A percentile compares a stretch with the other conserved stretches of the same genome.
These are phyloP conservation scores for Quercus dentata DNA, from an alignment of 306 rosid genomes.

Conservation along the genomic window DNA sequence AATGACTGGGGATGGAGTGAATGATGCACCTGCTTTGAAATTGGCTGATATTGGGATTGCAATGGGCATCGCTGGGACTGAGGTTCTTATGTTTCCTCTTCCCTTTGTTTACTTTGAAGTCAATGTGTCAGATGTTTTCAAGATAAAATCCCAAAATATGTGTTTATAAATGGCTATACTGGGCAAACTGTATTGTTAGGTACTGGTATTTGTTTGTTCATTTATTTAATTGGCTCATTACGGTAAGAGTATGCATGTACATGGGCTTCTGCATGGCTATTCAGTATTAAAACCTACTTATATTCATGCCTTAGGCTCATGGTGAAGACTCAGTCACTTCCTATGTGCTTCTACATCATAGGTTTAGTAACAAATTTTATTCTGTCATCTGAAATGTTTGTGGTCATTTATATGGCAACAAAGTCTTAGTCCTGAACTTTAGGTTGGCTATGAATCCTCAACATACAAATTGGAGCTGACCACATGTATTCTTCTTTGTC, in stretches of 20 bases:
- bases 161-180: not conserved
- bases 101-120: no score
- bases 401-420: not conserved
- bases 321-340: not conserved
- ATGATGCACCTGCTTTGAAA: slow-evolving; percentile 97
- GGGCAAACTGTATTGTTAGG: not conserved
- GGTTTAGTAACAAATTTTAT: not conserved
- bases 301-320: not conserved
- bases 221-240: not conserved
- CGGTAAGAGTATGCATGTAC: not conserved
- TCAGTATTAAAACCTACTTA: not conserved
- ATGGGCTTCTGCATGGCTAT: not conserved
- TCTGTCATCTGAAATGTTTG: not conserved
- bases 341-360: not conserved
- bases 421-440: no score
- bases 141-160: not conserved
- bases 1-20: slow-evolving; percentile 93
- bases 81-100: slow-evolving; percentile 40
- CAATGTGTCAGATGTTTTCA: not conserved
- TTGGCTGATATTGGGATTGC: slow-evolving; percentile 97
- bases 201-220: not conserved
- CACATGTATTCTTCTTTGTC: no score
- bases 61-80: slow-evolving; percentile 97
- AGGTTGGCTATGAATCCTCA: no score
- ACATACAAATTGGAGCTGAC: no score